Conservation (phyloP, 2,329 filamentous ascomycete genomes). For the Xylariales sp. region DNA sequence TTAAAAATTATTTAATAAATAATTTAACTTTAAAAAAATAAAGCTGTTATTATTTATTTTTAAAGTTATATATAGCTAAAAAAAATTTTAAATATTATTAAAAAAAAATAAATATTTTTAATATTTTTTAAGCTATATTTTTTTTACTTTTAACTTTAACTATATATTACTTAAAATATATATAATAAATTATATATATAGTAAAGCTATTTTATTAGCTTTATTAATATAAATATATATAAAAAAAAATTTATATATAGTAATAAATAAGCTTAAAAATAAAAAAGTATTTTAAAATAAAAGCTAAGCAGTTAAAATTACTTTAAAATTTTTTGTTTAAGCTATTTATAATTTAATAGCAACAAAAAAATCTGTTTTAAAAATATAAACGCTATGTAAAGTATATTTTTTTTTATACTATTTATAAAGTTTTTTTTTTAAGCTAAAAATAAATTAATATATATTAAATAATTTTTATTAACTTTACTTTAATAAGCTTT, state of each 20-base stretch:
- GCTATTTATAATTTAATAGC: background rate
- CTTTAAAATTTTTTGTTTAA: background rate
- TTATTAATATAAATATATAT: background rate
- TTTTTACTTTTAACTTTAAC: background rate
- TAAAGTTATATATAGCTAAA: no score
- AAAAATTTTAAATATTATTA: no score
- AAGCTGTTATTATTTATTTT: background rate
- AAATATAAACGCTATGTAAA: background rate
- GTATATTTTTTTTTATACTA: background rate
- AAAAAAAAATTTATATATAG: background rate
- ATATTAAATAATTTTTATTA: no score
- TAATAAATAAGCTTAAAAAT: background rate
- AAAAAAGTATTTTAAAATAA: background rate
- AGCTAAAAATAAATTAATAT: background rate
- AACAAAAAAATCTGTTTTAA: background rate
- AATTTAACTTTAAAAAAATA: background rate
- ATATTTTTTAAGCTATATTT: no score
- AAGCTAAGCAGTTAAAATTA: background rate
- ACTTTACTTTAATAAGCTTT: no score
- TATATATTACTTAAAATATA: no score
- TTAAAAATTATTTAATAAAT: background rate
- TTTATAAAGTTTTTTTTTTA: background rate
- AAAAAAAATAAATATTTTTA: no score
- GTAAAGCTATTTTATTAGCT: background rate
- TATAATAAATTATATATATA: background rate